Base-by-base conservation (phyloP, 129 eudicot species). In the Ambrosia artemisiifolia region DNA sequence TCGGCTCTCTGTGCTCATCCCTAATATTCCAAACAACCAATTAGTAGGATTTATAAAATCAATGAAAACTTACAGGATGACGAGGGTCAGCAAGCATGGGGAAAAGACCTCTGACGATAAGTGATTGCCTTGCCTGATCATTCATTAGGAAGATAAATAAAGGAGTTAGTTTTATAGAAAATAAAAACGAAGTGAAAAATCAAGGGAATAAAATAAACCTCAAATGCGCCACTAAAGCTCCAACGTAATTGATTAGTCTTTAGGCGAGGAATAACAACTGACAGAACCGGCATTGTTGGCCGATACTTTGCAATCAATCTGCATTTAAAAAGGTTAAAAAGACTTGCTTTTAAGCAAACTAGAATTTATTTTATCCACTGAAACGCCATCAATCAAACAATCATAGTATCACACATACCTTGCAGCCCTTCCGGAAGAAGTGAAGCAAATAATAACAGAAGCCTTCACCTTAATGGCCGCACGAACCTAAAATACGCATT, bases 31-130 rank as follows among this genome's bases (percentile, higher is more conserved):
- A 59, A 2, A 30, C n/a, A 4, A 38, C 18, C 16, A 2, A 5
- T 20, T 57, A 32, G 18, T 13, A 30, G 63, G 36, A 57, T 11
- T 24, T 4, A 57, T 35, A 16, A n/a, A 35, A 73, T 63, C 20
- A 40, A 63, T 1, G 1, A 60, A 40, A 83, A 88, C 98, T 87
- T 85, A 92, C 98, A 5, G 96, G 96, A 70, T 92, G 98, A 57
- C 91, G 85, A 51, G 98, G 98, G 83, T 92, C 98, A 28, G 98
- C 98, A 60, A 92, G 96, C 95, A 92, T 85, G 59, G 98, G 98
- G 81, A 92, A 89, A 64, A 92, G 98, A 20, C 96, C 96, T 77
- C 98, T 82, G 50, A 92, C 95, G 72, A 92, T 82, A 65, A 92
- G 91, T 38, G 98, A 92, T 61, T 92, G 98, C 82, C 96, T 89